Evolutionary conservation across 2,329 filamentous ascomycete genomes (phyloP).

Genomic region (Raffaelea ambrosiae): DNA sequence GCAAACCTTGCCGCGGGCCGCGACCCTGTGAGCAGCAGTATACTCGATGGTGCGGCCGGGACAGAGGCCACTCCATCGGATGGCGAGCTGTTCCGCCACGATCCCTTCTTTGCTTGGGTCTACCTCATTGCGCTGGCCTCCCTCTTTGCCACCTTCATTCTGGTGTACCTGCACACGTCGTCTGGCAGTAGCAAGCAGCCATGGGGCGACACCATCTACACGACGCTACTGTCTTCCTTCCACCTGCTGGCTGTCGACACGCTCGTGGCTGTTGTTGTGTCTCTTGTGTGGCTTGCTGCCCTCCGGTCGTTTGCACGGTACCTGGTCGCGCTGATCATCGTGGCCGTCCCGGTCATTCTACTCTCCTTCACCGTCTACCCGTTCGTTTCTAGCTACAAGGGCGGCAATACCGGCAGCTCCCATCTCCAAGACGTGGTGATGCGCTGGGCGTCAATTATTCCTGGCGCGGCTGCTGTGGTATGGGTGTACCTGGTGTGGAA

Average conservation of each 20-base stretch:
- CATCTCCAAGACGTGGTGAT: conserved; percentile 82
- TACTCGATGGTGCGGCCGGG: conserved; percentile 15
- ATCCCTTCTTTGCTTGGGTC: conserved; percentile 84
- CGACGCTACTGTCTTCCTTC: conserved; percentile 76
- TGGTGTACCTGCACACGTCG: conserved; percentile 84
- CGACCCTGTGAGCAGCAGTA: conserved; percentile 21
- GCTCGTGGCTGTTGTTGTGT: conserved; percentile 78
- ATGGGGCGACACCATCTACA: conserved; percentile 90
- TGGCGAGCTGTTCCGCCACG: conserved; percentile 68
- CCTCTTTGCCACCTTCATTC: conserved; percentile 78
- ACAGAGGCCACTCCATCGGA: conserved; percentile 46
- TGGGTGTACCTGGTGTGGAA: conserved; percentile 82
- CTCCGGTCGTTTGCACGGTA: conserved; percentile 79
- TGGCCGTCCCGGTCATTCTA: conserved; percentile 79
- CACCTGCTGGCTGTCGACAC: conserved; percentile 88
- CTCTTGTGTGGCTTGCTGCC: conserved; percentile 81
- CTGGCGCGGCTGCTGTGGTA: conserved; percentile 60
- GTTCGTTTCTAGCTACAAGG: conserved; percentile 81
- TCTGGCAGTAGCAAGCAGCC: conserved; percentile 53
- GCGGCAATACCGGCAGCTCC: conserved; percentile 58
- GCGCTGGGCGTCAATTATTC: conserved; percentile 77
- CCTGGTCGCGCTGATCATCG: conserved; percentile 70
- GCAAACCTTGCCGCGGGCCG: conserved; percentile 32
- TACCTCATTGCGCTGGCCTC: conserved; percentile 79
- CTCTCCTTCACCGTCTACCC: conserved; percentile 88